phyloP scores from a whole-genome alignment of 208 protist species.

The Trypanosoma mega region DNA sequence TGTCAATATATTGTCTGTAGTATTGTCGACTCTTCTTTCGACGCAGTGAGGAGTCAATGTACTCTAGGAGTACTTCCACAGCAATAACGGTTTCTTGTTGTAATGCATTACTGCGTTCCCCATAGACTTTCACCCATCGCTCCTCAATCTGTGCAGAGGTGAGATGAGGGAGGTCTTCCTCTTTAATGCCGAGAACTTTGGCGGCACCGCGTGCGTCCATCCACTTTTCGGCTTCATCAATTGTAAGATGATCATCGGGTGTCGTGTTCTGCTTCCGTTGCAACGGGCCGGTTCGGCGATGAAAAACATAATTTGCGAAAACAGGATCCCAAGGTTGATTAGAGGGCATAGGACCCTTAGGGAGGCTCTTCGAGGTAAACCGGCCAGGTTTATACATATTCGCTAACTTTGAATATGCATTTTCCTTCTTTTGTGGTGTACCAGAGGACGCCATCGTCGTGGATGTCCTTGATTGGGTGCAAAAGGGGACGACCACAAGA shows the following conservation, averaged over 20 bases:
- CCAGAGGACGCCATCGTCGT: constrained; percentile 39
- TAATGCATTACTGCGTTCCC: constrained; percentile 45
- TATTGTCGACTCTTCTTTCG: constrained; percentile 82
- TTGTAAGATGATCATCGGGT: constrained; percentile 65
- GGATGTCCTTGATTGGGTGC: constrained; percentile 15
- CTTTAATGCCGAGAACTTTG: constrained; percentile 79
- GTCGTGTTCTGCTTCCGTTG: constrained; percentile 53
- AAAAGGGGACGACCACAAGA: background rate
- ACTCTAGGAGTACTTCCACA: constrained; percentile 83
- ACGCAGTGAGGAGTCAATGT: constrained; percentile 68
- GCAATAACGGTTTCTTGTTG: constrained; percentile 81
- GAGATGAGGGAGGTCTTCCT: constrained; percentile 62
- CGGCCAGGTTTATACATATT: constrained; percentile 27
- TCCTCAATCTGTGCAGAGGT: constrained; percentile 49
- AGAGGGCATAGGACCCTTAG: constrained; percentile 28
- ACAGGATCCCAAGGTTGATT: constrained; percentile 51
- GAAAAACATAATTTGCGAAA: constrained; percentile 27
- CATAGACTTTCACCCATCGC: constrained; percentile 57
- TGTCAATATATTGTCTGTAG: constrained; percentile 76
- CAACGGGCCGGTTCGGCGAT: constrained; percentile 46
- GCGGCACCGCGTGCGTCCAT: constrained; percentile 79
- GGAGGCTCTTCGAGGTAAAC: constrained; percentile 32
- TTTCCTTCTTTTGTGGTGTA: constrained; percentile 27
- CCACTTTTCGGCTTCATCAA: constrained; percentile 78
- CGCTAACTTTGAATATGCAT: constrained; percentile 24